phyloP scores from a whole-genome alignment of 2,329 filamentous ascomycete species.

The Stenocarpella maydis region DNA sequence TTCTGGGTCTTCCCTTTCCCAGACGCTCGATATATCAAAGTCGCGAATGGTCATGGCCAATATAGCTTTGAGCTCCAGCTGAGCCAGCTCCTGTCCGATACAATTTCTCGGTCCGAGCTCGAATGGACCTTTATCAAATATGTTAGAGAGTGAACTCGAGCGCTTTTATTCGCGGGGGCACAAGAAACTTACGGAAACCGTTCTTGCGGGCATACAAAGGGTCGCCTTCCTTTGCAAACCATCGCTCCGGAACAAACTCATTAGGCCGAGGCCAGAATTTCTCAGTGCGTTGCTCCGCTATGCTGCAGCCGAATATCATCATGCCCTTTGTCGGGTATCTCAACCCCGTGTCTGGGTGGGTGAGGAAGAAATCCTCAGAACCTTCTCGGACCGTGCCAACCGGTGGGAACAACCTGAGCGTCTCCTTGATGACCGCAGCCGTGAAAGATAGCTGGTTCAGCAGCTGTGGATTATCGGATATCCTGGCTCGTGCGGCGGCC shows the following conservation, averaged over 20 bases:
- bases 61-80: constrained; percentile 45
- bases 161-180: background rate
- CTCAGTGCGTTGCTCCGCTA: constrained; percentile 43
- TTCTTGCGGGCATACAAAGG: constrained; percentile 39
- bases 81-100: constrained; percentile 48
- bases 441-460: constrained; percentile 61
- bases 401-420: constrained; percentile 59
- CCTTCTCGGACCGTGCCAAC: constrained; percentile 51
- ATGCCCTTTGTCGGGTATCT: constrained; percentile 48
- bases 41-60: constrained; percentile 35
- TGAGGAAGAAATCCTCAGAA: constrained; percentile 44
- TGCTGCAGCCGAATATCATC: constrained; percentile 34
- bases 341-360: constrained; percentile 46
- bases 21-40: constrained; percentile 31
- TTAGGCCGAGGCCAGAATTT: constrained; percentile 48
- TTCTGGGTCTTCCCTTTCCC: constrained; percentile 25
- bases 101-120: constrained; percentile 48
- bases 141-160: background rate
- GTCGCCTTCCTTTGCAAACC: constrained; percentile 42
- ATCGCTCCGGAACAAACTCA: constrained; percentile 54
- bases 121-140: constrained; percentile 43
- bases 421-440: constrained; percentile 62
- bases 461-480: constrained; percentile 51
- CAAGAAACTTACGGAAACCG: constrained; percentile 40
- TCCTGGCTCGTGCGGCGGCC: constrained; percentile 43